Conservation (phyloP, 116 monocot genomes). For the Cymodocea nodosa region DNA sequence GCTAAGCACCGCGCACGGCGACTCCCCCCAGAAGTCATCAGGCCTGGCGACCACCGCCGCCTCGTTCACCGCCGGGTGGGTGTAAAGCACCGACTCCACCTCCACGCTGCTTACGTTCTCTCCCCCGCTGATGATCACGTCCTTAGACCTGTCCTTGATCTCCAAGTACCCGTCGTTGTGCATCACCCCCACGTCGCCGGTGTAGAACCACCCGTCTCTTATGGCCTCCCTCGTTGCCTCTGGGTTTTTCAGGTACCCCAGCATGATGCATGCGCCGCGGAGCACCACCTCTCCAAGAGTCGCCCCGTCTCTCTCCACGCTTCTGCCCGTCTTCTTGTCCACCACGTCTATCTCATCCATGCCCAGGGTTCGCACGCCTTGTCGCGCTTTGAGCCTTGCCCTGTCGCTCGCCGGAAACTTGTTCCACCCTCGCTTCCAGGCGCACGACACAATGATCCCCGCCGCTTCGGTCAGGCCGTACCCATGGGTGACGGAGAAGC, state of each 20-base stretch:
- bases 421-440: slow-evolving; percentile 66
- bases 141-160: slow-evolving; percentile 28
- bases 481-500: slow-evolving; percentile 61
- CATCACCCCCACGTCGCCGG: slow-evolving; percentile 79
- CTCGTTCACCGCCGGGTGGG: slow-evolving; percentile 66
- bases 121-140: slow-evolving; percentile 58
- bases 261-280: slow-evolving; percentile 41
- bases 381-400: slow-evolving; percentile 57
- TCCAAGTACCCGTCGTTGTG: slow-evolving; percentile 76
- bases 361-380: slow-evolving; percentile 40
- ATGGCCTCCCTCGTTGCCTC: slow-evolving; percentile 30
- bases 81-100: slow-evolving; percentile 75
- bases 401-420: slow-evolving; percentile 42
- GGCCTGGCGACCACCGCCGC: slow-evolving; percentile 78
- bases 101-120: slow-evolving; percentile 90
- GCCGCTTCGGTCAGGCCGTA: slow-evolving; percentile 74
- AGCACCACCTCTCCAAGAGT: slow-evolving; percentile 57
- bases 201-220: slow-evolving; percentile 68
- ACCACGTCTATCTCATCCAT: slow-evolving; percentile 46
- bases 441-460: slow-evolving; percentile 44
- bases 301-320: slow-evolving; percentile 43
- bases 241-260: slow-evolving; percentile 60
- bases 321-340: slow-evolving; percentile 29
- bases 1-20: slow-evolving; percentile 78
- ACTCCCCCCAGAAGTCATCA: slow-evolving; percentile 91